Evolutionary conservation across 495 filamentous ascomycete species (phyloP).

Genomic region (Friedmanniomyces simplex): DNA sequence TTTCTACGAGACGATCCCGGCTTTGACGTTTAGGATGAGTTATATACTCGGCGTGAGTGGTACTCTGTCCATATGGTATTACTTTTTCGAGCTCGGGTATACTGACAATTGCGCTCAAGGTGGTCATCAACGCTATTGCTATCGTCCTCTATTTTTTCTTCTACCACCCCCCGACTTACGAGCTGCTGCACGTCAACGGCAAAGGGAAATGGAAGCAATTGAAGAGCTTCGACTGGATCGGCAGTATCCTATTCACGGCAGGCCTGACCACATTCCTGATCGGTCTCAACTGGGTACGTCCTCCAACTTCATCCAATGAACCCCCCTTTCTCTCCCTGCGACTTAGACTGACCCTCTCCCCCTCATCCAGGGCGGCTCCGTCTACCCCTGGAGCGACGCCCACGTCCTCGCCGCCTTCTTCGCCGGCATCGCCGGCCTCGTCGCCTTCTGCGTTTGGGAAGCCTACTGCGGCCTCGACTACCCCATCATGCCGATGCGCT

Average conservation of each 20-base stretch:
- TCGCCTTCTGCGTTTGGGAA: constrained; percentile 27
- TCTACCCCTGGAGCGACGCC: constrained; percentile 40
- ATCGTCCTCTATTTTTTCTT: constrained; percentile 24
- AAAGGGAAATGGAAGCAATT: constrained; percentile 25
- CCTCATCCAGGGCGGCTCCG: constrained; percentile 43
- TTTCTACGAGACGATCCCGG: constrained; percentile 20
- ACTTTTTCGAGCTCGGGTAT: too few relatives aligned
- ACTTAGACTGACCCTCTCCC: too few relatives aligned
- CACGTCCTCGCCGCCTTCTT: constrained; percentile 37
- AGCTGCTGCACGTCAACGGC: constrained; percentile 23
- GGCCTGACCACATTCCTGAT: constrained; percentile 30
- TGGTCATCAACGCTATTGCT: constrained; percentile 40
- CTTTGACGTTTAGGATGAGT: constrained; percentile 44
- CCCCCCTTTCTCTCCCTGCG: too few relatives aligned
- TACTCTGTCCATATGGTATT: not conserved
- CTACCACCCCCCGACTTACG: constrained; percentile 27
- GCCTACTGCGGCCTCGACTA: constrained; percentile 11
- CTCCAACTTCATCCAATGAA: too few relatives aligned
- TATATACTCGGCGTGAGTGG: constrained; percentile 58
- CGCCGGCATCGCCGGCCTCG: constrained; percentile 33
- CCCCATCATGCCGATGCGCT: constrained; percentile 28
- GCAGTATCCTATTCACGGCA: constrained; percentile 24
- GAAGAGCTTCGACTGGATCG: constrained; percentile 32
- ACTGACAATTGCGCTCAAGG: not conserved
- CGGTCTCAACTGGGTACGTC: constrained; percentile 16